Evolutionary conservation across 257 asterid genomes (phyloP).

Genomic region (Paulownia fortunei): DNA sequence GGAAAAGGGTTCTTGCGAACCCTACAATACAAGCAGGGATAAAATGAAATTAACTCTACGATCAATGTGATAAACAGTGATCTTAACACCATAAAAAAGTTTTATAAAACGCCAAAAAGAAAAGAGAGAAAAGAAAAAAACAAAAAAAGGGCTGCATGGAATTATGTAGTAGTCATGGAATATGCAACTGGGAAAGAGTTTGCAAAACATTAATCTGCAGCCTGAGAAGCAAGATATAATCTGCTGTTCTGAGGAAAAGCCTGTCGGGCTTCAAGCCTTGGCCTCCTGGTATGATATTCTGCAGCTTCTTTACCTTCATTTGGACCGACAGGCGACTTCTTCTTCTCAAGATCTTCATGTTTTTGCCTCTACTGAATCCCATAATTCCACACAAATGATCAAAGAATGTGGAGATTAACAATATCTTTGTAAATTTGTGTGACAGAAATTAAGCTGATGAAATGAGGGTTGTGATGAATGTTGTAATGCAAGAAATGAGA

Average conservation of each 20-base stretch:
- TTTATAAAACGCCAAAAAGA: neutral
- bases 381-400: conserved; percentile 11
- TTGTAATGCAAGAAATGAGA: conserved; percentile 30
- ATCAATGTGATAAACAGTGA: neutral
- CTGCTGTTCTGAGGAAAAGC: conserved; percentile 47
- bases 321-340: conserved; percentile 8
- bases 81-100: neutral
- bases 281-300: conserved; percentile 48
- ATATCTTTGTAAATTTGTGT: neutral
- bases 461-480: neutral
- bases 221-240: conserved; percentile 53
- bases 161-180: conserved; percentile 9
- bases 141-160: conserved; percentile 2
- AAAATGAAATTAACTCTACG: no score
- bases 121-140: no score
- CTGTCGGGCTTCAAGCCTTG: conserved; percentile 37
- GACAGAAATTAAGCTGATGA: neutral
- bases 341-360: conserved; percentile 5
- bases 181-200: conserved; percentile 25
- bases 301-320: conserved; percentile 48
- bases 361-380: conserved; percentile 25
- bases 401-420: no score
- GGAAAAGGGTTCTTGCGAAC: conserved; percentile 3
- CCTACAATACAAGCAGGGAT: neutral
- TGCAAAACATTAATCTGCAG: conserved; percentile 45